Evolutionary conservation across 163 green algal genomes (phyloP), one percentile per base, ranked within the genome.

Genomic region (Volvox carteri): DNA sequence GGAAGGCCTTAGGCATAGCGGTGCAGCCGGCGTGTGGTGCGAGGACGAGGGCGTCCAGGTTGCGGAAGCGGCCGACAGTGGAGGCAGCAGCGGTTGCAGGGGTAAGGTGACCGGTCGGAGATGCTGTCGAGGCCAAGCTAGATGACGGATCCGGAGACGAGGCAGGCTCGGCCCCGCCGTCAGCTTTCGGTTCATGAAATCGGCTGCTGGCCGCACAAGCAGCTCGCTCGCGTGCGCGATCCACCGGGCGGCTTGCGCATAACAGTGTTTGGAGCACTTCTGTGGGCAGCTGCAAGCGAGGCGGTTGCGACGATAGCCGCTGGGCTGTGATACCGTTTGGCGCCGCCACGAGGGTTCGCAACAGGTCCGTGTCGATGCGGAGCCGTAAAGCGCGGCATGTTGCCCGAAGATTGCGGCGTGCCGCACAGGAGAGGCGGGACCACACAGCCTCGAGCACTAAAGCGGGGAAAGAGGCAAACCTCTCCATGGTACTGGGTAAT

Each of bases 381-480:
- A 52, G 50, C 19, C 68, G 50, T 25, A 88, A 41, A 1, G 35
- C 19, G 18, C 68, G 37, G 68, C 83, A 83, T 4, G 48, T 48
- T 0, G 37, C 37, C 2, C 83, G 83, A 6, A 88, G 68, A 50
- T 60, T 58, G 14, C 50, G 50, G 19, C 83, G 50, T 44, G 44
- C 65, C 6, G 35, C 48, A 50, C 35, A 75, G 5, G 83, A 88
- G 25, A 88, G 48, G 3, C 30, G 83, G 23, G 37, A 25, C 83
- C 83, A 88, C 0, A 88, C 39, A 12, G 62, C 62, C 2, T 87
- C 44, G 2, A 78, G 65, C 3, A 87, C 42, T 1, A 78, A 30
- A 3, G 62, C 30, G 30, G 80, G 78, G 19, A 86, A 23, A 4
- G 77, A 50, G 30, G 48, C 75, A 16, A 84, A 18, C 30, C 41